phyloP scores from a whole-genome alignment of 768 basidiomycete species.

The Pisolithus tinctorius region DNA sequence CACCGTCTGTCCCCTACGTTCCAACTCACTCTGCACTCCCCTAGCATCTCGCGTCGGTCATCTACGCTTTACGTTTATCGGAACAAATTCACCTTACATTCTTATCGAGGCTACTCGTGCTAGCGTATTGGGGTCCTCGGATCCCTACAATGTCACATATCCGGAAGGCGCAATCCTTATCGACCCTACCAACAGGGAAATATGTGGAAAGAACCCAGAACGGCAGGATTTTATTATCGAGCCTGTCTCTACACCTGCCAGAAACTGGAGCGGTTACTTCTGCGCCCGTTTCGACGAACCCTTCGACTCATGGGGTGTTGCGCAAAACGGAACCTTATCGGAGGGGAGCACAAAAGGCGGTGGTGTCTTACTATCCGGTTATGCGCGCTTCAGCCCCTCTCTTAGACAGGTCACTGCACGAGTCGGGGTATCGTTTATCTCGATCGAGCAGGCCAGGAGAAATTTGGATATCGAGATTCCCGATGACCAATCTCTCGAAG shows the following conservation, averaged over 20 bases:
- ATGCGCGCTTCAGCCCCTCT: constrained; percentile 35
- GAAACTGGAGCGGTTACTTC: constrained; percentile 39
- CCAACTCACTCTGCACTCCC: constrained; percentile 1
- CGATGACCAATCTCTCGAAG: constrained; percentile 41
- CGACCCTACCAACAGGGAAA: constrained; percentile 36
- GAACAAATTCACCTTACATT: constrained; percentile 45
- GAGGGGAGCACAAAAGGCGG: constrained; percentile 23
- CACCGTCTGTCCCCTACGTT: not conserved
- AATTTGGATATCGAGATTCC: constrained; percentile 47
- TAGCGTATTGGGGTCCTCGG: constrained; percentile 49
- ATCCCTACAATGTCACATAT: constrained; percentile 42
- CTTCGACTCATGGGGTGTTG: constrained; percentile 41
- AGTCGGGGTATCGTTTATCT: constrained; percentile 71
- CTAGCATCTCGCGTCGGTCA: constrained; percentile 72
- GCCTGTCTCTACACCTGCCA: constrained; percentile 40
- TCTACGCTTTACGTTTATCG: constrained; percentile 58
- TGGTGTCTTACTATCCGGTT: constrained; percentile 47
- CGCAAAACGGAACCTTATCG: constrained; percentile 36
- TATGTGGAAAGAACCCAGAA: constrained; percentile 60
- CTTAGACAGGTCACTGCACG: constrained; percentile 42
- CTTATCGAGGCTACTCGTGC: constrained; percentile 62
- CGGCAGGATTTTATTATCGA: constrained; percentile 67
- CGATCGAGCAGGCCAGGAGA: constrained; percentile 53
- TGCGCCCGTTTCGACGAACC: constrained; percentile 51
- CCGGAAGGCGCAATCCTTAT: constrained; percentile 48